Evolutionary conservation across 1,284 basidiomycete genomes (phyloP).

Genomic region (Ceraceosorus guamensis): DNA sequence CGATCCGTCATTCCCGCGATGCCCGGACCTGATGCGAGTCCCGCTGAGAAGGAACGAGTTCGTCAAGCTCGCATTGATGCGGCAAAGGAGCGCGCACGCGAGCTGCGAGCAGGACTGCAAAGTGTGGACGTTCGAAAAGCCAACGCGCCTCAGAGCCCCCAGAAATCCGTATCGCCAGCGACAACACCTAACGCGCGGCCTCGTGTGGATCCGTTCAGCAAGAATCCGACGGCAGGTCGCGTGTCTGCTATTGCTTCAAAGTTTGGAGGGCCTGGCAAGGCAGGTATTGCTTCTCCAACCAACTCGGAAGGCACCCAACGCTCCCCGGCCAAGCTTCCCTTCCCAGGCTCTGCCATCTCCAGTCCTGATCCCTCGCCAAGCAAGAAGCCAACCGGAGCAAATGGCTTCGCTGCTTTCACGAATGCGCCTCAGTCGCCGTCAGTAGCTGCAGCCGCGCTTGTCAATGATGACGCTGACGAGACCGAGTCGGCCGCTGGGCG

Average conservation of each 20-base stretch:
- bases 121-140: not conserved
- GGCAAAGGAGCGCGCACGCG: slow-evolving; percentile 7
- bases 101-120: slow-evolving; percentile 5
- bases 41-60: slow-evolving; percentile 2
- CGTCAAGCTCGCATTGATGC: slow-evolving; percentile 8
- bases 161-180: not conserved
- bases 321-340: not conserved
- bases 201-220: slow-evolving; percentile 28
- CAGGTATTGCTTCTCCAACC: not conserved
- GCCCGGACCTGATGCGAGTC: not conserved
- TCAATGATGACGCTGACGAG: slow-evolving; percentile 1
- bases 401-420: not conserved
- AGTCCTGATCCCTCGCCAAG: not conserved
- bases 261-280: slow-evolving; percentile 21
- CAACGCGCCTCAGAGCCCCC: not conserved
- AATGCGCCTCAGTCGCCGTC: slow-evolving; percentile 2
- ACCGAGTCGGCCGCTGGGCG: slow-evolving; percentile 4
- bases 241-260: slow-evolving; percentile 27
- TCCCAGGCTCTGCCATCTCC: not conserved
- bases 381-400: not conserved
- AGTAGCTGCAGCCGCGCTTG: not conserved
- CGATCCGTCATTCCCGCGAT: not conserved
- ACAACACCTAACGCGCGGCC: not conserved
- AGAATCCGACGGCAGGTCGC: slow-evolving; percentile 26
- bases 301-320: not conserved